Base-by-base conservation (phyloP, 1,284 basidiomycete species). In the Cerrena zonata region DNA sequence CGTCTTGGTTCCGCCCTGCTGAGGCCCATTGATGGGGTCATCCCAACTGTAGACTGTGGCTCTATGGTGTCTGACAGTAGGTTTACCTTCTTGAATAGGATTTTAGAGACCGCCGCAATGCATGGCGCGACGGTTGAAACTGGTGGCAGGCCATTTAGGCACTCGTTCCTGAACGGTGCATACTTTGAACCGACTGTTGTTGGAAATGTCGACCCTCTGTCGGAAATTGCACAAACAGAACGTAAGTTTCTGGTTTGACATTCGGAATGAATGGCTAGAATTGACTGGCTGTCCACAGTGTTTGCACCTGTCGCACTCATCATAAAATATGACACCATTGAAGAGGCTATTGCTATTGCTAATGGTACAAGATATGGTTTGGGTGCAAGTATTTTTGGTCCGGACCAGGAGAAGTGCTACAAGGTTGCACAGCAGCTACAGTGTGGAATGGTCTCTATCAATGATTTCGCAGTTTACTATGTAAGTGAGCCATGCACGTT, bases 381-480 rank as follows among this genome's bases (percentile, higher is more conserved):
- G n/a, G 95, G 94, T 41, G 91, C 92, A 1, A 90, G 90, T 51
- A 91, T 99, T n/a, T 98, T 94, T 64, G 94, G 94, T 7, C 84
- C 84, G 11, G 80, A 87, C 61, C 82, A 87, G 62, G 74, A 76
- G 25, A 72, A 88, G 42, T 94, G 91, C 62, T 59, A 87, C 48
- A 74, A 83, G 48, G 86, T 98, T 11, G 92, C 93, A 15, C 79
- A 82, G 51, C 69, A 75, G 46, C 70, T 98, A 44, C 80, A 94
- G 52, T 94, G 91, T 58, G 95, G 95, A 37, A 98, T 99, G 95
- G 94, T 98, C 7, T 88, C 94, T 34, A 78, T 97, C 61, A 98
- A 98, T 62, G 93, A 95, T 69, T 96, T 90, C 67, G 94, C 85
- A 21, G 89, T 94, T 2, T 94, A 89, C 71, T 98, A 97, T 66